Evolutionary conservation across 192 early-diverging fungal genomes (phyloP).

Genomic region (Entomortierella beljakovae): DNA sequence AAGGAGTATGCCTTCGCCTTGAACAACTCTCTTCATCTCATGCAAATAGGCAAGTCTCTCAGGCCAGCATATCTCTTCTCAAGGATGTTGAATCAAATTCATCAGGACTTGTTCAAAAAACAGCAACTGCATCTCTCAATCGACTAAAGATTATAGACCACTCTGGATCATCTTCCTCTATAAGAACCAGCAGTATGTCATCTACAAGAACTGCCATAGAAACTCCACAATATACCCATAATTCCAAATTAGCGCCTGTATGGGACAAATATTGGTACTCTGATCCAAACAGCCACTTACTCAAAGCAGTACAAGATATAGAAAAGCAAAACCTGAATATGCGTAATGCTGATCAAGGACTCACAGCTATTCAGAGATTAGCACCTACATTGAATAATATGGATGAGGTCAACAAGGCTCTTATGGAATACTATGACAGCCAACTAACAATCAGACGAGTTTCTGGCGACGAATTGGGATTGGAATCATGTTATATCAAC

Average conservation of each 20-base stretch:
- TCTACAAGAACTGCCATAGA: background rate
- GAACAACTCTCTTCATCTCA: background rate
- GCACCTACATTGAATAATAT: background rate
- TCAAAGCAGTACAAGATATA: slow-evolving; percentile 2
- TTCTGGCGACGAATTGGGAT: slow-evolving; percentile 13
- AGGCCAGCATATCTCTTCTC: background rate
- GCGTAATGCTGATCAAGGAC: background rate
- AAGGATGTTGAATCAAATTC: background rate
- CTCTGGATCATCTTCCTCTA: background rate
- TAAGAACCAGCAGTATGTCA: background rate
- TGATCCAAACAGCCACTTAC: background rate
- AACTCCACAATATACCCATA: background rate
- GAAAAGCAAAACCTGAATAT: background rate
- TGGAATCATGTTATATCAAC: slow-evolving; percentile 23
- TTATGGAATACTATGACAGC: slow-evolving; percentile 6
- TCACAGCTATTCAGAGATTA: background rate
- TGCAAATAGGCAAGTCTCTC: background rate
- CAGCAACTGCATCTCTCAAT: background rate
- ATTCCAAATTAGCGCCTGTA: background rate
- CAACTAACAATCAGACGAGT: slow-evolving; percentile 6
- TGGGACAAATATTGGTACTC: background rate
- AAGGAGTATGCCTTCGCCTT: background rate
- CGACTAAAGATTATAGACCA: background rate
- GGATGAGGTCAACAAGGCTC: slow-evolving; percentile 14
- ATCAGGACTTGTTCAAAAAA: background rate